These are phyloP conservation scores for Saccharum officinarum DNA, from an alignment of 176 grass and related monocot genomes.

Conservation along the genomic window DNA sequence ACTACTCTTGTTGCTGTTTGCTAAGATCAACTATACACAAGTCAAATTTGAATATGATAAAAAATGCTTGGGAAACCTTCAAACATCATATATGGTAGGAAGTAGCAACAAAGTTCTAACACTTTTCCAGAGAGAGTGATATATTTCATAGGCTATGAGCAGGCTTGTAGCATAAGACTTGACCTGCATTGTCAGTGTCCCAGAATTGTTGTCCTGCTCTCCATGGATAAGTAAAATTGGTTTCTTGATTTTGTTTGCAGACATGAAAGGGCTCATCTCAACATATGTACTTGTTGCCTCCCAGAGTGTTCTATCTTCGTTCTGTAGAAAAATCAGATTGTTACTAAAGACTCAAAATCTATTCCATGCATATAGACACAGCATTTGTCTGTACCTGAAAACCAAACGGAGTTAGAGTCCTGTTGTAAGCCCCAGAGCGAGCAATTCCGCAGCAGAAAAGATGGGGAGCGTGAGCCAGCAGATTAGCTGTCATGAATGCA, in stretches of 20 bases:
- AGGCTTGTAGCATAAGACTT: neutral
- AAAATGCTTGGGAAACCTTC: neutral
- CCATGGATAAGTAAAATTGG: slow-evolving; percentile 98
- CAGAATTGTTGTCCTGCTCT: slow-evolving; percentile 98
- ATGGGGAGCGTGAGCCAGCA: slow-evolving; percentile 98
- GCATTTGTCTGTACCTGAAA: slow-evolving; percentile 72
- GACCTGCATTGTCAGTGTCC: slow-evolving; percentile 99
- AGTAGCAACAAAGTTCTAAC: slow-evolving; percentile 5
- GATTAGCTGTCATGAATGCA: slow-evolving; percentile 99
- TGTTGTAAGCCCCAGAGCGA: slow-evolving; percentile 99
- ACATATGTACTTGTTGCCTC: slow-evolving; percentile 86
- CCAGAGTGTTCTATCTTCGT: slow-evolving; percentile 98
- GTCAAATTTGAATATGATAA: neutral
- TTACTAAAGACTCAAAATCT: slow-evolving; percentile 15
- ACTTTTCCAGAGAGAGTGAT: slow-evolving; percentile 7
- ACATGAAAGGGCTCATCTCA: slow-evolving; percentile 99
- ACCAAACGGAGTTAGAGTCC: slow-evolving; percentile 97
- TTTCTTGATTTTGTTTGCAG: slow-evolving; percentile 94
- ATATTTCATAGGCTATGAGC: neutral
- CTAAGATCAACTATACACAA: slow-evolving; percentile 18
- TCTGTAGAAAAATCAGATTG: slow-evolving; percentile 50
- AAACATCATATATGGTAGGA: neutral
- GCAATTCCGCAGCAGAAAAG: slow-evolving; percentile 91
- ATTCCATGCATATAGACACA: slow-evolving; percentile 1
- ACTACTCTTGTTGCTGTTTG: slow-evolving; percentile 2